Percentiles rank a stretch among this genome's conserved stretches.
Conservation (phyloP, 768 basidiomycete genomes). For the Porphyrellus cyaneotinctus region DNA sequence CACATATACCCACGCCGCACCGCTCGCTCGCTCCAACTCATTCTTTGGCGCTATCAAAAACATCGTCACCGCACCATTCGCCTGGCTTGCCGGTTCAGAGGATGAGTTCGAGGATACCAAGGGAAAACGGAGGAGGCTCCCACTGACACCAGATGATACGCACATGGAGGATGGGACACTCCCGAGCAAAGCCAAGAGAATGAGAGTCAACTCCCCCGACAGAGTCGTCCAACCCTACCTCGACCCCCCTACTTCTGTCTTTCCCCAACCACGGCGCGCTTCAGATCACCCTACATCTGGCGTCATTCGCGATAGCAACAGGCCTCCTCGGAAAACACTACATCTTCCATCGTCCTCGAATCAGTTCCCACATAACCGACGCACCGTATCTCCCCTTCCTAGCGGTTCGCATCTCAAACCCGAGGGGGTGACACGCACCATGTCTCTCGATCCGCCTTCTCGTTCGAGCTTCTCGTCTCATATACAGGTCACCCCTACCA, state of each 20-base stretch:
- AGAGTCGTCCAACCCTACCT: slow-evolving; percentile 42
- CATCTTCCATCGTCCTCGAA: slow-evolving; percentile 31
- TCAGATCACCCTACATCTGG: slow-evolving; percentile 19
- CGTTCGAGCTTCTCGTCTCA: slow-evolving; percentile 21
- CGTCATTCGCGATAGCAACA: slow-evolving; percentile 19
- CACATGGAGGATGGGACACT: slow-evolving; percentile 32
- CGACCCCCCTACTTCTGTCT: slow-evolving; percentile 50
- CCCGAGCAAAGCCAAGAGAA: slow-evolving; percentile 43
- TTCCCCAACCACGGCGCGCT: slow-evolving; percentile 27
- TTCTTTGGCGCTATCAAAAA: slow-evolving; percentile 61
- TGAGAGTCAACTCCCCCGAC: slow-evolving; percentile 50
- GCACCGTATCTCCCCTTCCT: slow-evolving; percentile 41
- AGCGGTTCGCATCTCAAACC: slow-evolving; percentile 33
- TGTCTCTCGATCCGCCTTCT: slow-evolving; percentile 68
- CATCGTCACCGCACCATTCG: slow-evolving; percentile 60
- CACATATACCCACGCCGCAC: slow-evolving; percentile 30
- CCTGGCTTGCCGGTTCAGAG: slow-evolving; percentile 48
- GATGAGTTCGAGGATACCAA: slow-evolving; percentile 48
- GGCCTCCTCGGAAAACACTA: slow-evolving; percentile 29
- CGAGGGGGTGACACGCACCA: slow-evolving; percentile 48
- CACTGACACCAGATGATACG: slow-evolving; percentile 21
- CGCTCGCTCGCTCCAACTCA: slow-evolving; percentile 52
- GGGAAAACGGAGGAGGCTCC: slow-evolving; percentile 54
- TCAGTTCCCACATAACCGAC: slow-evolving; percentile 34
- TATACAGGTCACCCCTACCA: slow-evolving; percentile 29